Conservation (phyloP, 345 rosid species). For the Gossypium ekmanianum region DNA sequence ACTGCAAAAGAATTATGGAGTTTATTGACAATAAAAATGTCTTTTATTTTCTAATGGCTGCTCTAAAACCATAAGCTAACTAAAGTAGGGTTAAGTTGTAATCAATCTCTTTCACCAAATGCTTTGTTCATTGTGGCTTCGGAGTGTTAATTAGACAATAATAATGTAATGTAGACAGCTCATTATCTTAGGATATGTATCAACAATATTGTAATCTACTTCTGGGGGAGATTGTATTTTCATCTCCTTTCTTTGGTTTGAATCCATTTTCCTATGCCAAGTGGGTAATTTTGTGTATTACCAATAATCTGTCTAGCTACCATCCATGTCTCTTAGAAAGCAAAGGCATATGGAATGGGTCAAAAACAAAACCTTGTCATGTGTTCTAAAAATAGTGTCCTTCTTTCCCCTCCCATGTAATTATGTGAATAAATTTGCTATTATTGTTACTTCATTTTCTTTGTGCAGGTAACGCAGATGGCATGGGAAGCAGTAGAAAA, state of each 20-base stretch:
- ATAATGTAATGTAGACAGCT: background rate
- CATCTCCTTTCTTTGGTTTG: background rate
- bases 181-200: background rate
- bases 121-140: background rate
- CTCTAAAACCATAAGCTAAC: background rate
- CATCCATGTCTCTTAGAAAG: background rate
- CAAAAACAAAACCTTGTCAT: background rate
- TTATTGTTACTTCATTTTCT: slow-evolving; percentile 7
- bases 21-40: background rate
- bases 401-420: background rate
- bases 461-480: slow-evolving; percentile 70
- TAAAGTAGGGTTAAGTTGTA: background rate
- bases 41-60: background rate
- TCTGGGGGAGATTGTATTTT: background rate
- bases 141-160: background rate
- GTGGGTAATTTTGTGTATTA: background rate
- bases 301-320: background rate
- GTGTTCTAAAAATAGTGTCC: background rate
- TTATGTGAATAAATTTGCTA: background rate
- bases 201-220: background rate
- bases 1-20: background rate
- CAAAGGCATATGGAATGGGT: background rate
- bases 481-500: slow-evolving; percentile 62
- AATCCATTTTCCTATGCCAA: slow-evolving; percentile 2
- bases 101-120: background rate